phyloP scores from a whole-genome alignment of 345 rosid species.

The rapeseed (Brassica napus) region Da-Ae NC_063440.1:11962001-11962500 shows the following conservation, averaged over 20 bases:
- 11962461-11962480: not conserved
- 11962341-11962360: too few relatives aligned
- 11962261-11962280: too few relatives aligned
- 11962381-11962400: too few relatives aligned
- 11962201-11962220: not conserved
- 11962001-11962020: not conserved
- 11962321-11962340: too few relatives aligned
- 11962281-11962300: too few relatives aligned
- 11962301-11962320: too few relatives aligned
- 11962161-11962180: too few relatives aligned
- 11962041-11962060: not conserved
- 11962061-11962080: not conserved
- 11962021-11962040: not conserved
- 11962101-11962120: not conserved
- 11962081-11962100: not conserved
- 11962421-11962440: too few relatives aligned
- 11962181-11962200: not conserved
- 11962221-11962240: not conserved
- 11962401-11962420: too few relatives aligned
- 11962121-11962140: not conserved
- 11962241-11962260: not conserved
- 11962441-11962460: not conserved
- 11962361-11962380: too few relatives aligned
- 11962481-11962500: conserved; percentile 15
- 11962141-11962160: not conserved